Conservation (phyloP, 352 stramenopile species). For the Lagenidium sp. region DNA sequence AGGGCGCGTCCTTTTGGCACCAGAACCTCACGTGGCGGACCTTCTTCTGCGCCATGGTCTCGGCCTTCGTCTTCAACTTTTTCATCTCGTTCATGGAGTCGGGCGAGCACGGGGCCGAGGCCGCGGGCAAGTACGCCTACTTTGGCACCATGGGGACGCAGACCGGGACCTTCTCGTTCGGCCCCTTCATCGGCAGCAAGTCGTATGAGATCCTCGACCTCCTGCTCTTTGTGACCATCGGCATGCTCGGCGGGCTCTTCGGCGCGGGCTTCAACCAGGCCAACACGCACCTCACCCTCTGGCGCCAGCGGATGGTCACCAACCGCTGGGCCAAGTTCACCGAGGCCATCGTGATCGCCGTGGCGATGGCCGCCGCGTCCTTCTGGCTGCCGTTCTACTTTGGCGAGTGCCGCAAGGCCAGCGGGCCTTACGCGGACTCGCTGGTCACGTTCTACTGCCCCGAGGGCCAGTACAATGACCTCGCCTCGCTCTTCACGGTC, state of each 20-base stretch:
- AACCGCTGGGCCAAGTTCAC: slow-evolving; percentile 56
- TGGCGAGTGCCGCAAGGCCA: slow-evolving; percentile 39
- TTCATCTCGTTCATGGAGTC: slow-evolving; percentile 73
- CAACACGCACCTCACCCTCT: slow-evolving; percentile 91
- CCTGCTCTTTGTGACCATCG: slow-evolving; percentile 95
- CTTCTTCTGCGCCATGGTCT: slow-evolving; percentile 96
- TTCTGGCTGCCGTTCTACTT: slow-evolving; percentile 82
- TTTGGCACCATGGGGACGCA: slow-evolving; percentile 70
- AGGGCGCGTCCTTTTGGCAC: slow-evolving; percentile 97
- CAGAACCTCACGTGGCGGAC: slow-evolving; percentile 97
- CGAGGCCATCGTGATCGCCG: slow-evolving; percentile 55
- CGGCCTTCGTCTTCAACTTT: slow-evolving; percentile 79
- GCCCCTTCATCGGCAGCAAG: slow-evolving; percentile 84
- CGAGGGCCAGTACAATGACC: slow-evolving; percentile 95
- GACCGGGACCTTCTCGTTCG: slow-evolving; percentile 81
- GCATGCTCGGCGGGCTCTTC: slow-evolving; percentile 94
- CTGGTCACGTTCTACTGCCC: slow-evolving; percentile 94
- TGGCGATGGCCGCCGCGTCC: slow-evolving; percentile 49
- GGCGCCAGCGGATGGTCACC: slow-evolving; percentile 49
- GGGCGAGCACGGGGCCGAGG: slow-evolving; percentile 20
- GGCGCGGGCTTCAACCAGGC: slow-evolving; percentile 95
- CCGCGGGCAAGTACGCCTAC: slow-evolving; percentile 29
- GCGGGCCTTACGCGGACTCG: slow-evolving; percentile 50
- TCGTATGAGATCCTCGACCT: slow-evolving; percentile 94
- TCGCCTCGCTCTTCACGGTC: slow-evolving; percentile 95